A percentile compares a stretch with the other conserved stretches of the same genome.
phyloP scores from a whole-genome alignment of 179 eudicot genomes.

The Patellifolia procumbens region DNA sequence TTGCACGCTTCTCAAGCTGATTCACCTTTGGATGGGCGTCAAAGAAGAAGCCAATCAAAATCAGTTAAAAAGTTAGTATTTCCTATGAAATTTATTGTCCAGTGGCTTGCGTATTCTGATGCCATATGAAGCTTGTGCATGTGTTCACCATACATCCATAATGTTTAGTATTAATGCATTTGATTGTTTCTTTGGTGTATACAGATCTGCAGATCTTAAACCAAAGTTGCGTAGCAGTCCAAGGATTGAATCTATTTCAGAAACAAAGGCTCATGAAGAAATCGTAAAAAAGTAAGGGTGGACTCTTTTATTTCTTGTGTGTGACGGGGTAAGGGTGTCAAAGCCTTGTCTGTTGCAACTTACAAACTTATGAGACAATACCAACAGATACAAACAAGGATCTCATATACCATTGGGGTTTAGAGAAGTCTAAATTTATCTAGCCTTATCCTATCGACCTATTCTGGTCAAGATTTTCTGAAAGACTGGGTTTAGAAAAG shows the following conservation, averaged over 20 bases:
- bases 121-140: background rate
- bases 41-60: constrained; percentile 14
- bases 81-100: constrained; percentile 1
- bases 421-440: background rate
- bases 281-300: constrained; percentile 21
- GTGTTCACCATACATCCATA: background rate
- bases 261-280: constrained; percentile 13
- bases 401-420: background rate
- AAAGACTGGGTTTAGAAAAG: too few relatives aligned
- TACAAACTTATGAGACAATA: background rate
- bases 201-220: constrained; percentile 26
- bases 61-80: constrained; percentile 31
- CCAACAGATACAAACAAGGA: background rate
- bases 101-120: background rate
- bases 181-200: constrained; percentile 12
- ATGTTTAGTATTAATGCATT: background rate
- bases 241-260: constrained; percentile 20
- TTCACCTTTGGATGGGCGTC: background rate
- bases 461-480: too few relatives aligned
- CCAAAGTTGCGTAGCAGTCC: constrained; percentile 29
- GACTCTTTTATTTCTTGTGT: background rate
- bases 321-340: too few relatives aligned
- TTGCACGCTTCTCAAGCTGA: constrained; percentile 1
- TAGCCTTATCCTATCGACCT: background rate
- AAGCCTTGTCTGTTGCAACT: too few relatives aligned